Base-by-base conservation (phyloP, 176 grass and related monocot species). In the Aegilops bicornis region DNA sequence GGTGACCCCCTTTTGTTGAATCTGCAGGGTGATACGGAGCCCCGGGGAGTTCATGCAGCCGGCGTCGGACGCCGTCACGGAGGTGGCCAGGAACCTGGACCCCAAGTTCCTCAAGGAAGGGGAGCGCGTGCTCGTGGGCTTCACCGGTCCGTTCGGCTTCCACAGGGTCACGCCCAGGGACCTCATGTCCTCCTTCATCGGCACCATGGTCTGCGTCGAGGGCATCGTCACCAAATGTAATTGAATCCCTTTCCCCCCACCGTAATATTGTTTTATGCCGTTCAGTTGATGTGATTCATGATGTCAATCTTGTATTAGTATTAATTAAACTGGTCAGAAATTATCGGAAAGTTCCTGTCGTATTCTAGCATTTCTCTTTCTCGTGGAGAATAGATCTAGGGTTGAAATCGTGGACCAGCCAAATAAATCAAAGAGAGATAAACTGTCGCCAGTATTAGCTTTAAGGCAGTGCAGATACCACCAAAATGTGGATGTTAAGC, bases 201-300 rank as follows among this genome's bases (percentile, higher is more conserved):
- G 97, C 13, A 92, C 94, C 59, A 94, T 99, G 97, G 97, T 99
- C 82, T 99, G 97, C 71, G 93, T 99, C 10, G 94, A 99, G 84
- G 97, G 97, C 62, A 99, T 99, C 60, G 88, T 99, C 79, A 99
- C 97, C 19, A 99, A 99, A 96, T 99, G 97, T 99, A 82, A 91
- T 32, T 17, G 8, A 58, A 48, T 61, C 13, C 30, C 16, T 64
- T 73, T 31, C 19, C 76, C 37, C 16, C 78, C 22, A 2, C 19
- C 19, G 23, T 85, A 24, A 11, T 79, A 24, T 60, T 2, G 7
- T 43, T 79, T 32, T 4, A 32, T 50, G 7, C 16, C 40, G 14
- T 86, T 77, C 3, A 15, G 22, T 39, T 73, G 6, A 0, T 52
- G 24, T 8, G 33, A 14, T 64, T 59, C 39, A 17, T 76, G 10